These are phyloP conservation scores for Diaporthe caulivora DNA, from an alignment of 2,329 filamentous ascomycete species.

Conservation along the genomic window DNA sequence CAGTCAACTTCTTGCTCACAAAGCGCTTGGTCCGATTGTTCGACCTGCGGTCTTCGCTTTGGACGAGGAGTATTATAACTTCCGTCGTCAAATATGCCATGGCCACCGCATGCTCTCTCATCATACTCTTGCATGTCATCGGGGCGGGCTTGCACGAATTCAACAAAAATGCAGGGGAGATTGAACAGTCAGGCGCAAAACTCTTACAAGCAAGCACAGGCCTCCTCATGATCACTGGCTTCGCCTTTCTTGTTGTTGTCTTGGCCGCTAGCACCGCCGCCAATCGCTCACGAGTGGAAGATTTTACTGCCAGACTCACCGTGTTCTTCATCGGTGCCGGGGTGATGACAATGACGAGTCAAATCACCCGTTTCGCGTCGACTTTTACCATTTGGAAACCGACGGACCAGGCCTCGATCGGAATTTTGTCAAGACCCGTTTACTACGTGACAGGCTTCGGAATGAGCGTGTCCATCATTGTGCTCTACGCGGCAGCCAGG, in stretches of 20 bases:
- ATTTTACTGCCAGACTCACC: background rate
- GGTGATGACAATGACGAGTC: conserved; percentile 20
- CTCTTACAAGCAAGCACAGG: conserved; percentile 11
- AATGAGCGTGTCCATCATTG: conserved; percentile 3
- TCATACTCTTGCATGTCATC: conserved; percentile 11
- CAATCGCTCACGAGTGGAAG: background rate
- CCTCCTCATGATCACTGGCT: conserved; percentile 14
- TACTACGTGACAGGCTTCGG: conserved; percentile 31
- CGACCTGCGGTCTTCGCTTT: conserved; percentile 26
- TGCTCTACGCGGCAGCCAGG: conserved; percentile 23
- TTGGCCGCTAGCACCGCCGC: background rate
- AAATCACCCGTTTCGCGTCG: conserved; percentile 17
- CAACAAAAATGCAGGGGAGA: background rate
- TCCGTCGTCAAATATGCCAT: conserved; percentile 13
- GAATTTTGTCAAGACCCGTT: conserved; percentile 4
- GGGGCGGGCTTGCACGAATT: conserved; percentile 13
- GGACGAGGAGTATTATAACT: conserved; percentile 2
- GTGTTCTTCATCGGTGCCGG: conserved; percentile 25
- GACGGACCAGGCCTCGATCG: background rate
- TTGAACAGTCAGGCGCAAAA: background rate
- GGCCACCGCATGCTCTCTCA: background rate
- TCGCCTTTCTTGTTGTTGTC: conserved; percentile 16
- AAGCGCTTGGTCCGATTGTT: conserved; percentile 22
- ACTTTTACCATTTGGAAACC: conserved; percentile 26
- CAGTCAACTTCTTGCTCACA: conserved; percentile 24